These are phyloP conservation scores for Botrytis aclada DNA, from an alignment of 2,329 filamentous ascomycete species.

Conservation along the genomic window DNA sequence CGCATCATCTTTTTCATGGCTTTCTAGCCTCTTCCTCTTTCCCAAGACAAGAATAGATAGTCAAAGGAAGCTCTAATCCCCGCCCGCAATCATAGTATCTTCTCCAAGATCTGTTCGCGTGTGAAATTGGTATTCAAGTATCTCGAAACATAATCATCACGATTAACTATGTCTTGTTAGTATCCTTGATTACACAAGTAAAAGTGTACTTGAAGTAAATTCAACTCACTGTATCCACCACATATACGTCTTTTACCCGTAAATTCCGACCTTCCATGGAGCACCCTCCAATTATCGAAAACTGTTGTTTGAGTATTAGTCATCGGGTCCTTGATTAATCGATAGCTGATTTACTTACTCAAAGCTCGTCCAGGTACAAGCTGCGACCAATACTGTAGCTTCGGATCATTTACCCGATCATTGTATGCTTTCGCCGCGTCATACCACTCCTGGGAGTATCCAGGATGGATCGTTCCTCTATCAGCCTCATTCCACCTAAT, in stretches of 20 bases:
- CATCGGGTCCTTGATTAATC: not conserved
- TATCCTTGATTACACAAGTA: not conserved
- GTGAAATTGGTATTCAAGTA: constrained; percentile 68
- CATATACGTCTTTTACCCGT: constrained; percentile 83
- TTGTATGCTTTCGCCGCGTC: constrained; percentile 73
- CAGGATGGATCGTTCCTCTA: constrained; percentile 54
- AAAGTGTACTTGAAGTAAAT: not conserved
- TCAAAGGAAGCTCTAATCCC: not conserved
- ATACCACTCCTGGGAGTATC: constrained; percentile 60
- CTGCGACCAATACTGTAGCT: constrained; percentile 76
- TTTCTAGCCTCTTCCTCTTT: fast-evolving
- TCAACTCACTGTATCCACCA: constrained; percentile 77
- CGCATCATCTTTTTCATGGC: no score
- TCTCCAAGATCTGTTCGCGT: constrained; percentile 30
- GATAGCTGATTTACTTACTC: constrained; percentile 50
- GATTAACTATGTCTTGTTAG: constrained; percentile 55
- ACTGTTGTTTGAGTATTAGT: constrained; percentile 47
- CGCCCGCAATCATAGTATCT: constrained; percentile 30
- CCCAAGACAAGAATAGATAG: fast-evolving
- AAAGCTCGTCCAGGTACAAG: constrained; percentile 74
- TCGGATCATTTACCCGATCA: constrained; percentile 60
- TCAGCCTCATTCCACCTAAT: constrained; percentile 95
- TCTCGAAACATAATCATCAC: constrained; percentile 76
- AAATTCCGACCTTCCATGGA: constrained; percentile 84
- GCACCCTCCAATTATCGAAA: constrained; percentile 93